Evolutionary conservation across 2,329 filamentous ascomycete species (phyloP).

Genomic region (Aspergillus chevalieri): DNA sequence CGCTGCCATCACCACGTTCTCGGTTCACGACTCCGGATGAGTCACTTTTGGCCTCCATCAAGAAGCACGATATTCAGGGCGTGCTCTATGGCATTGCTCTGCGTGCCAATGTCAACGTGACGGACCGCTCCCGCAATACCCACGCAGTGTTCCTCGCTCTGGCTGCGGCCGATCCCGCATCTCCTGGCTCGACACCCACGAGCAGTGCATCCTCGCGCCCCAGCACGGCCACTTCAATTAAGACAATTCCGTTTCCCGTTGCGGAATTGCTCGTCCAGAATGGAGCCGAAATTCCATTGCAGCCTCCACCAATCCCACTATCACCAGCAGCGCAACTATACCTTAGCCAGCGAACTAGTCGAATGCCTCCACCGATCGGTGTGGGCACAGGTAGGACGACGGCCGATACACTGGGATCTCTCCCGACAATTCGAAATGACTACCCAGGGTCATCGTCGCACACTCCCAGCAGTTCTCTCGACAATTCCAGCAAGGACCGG

Average conservation of each 20-base stretch:
- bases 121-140: conserved; percentile 79
- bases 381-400: conserved; percentile 32
- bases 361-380: conserved; percentile 37
- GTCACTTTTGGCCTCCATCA: conserved; percentile 83
- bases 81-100: conserved; percentile 87
- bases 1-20: conserved; percentile 64
- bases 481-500: conserved; percentile 45
- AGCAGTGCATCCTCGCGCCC: conserved; percentile 22
- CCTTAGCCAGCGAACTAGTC: conserved; percentile 64
- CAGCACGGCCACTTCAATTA: conserved; percentile 30
- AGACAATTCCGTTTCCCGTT: conserved; percentile 68
- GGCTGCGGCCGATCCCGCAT: conserved; percentile 83
- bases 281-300: conserved; percentile 74
- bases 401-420: conserved; percentile 55
- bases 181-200: conserved; percentile 51
- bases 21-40: conserved; percentile 77
- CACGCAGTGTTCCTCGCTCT: conserved; percentile 87
- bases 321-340: conserved; percentile 75
- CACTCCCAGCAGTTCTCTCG: conserved; percentile 24
- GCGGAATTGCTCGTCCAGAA: conserved; percentile 92
- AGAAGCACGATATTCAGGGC: conserved; percentile 90
- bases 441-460: conserved; percentile 20
- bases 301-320: conserved; percentile 74
- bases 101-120: conserved; percentile 76
- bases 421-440: conserved; percentile 48